Evolutionary conservation across 2,329 filamentous ascomycete species (phyloP).

Genomic region (Phyllosticta ampelicida): DNA sequence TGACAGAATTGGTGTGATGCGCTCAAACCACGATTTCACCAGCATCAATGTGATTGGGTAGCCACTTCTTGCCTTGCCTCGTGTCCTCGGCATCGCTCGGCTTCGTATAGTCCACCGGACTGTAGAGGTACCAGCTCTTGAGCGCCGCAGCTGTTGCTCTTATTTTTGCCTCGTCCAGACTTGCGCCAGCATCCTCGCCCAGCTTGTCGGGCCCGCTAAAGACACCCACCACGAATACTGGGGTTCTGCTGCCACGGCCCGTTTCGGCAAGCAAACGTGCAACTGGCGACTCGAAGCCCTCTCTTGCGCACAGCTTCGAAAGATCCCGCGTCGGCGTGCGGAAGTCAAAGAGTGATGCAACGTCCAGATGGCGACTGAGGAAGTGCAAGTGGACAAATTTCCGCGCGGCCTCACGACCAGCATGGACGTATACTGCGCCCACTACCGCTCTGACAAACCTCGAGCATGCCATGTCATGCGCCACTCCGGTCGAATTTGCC

Average conservation of each 20-base stretch:
- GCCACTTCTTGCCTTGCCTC: conserved; percentile 34
- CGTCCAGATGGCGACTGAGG: conserved; percentile 64
- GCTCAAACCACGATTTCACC: conserved; percentile 43
- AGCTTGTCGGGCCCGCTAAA: conserved; percentile 86
- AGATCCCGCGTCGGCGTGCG: conserved; percentile 75
- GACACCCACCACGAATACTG: conserved; percentile 89
- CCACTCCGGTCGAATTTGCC: conserved; percentile 15
- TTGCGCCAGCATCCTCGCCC: conserved; percentile 76
- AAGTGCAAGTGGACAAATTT: conserved; percentile 77
- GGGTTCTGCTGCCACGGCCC: conserved; percentile 69
- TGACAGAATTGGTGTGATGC: neutral
- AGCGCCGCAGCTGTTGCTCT: conserved; percentile 76
- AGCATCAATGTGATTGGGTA: conserved; percentile 45
- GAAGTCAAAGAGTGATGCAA: conserved; percentile 75
- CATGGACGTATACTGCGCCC: conserved; percentile 77
- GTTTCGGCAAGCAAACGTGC: conserved; percentile 86
- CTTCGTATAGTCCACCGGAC: conserved; percentile 48
- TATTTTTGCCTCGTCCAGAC: conserved; percentile 63
- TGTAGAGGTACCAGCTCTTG: conserved; percentile 95
- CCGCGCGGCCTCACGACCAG: conserved; percentile 67
- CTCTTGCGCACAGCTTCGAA: conserved; percentile 68
- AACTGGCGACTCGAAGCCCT: conserved; percentile 79
- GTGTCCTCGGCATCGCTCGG: conserved; percentile 39
- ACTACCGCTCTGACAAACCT: conserved; percentile 75
- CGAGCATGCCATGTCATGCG: conserved; percentile 52